Conservation (phyloP, 495 filamentous ascomycete species). For the Aspergillus mulundensis region DNA sequence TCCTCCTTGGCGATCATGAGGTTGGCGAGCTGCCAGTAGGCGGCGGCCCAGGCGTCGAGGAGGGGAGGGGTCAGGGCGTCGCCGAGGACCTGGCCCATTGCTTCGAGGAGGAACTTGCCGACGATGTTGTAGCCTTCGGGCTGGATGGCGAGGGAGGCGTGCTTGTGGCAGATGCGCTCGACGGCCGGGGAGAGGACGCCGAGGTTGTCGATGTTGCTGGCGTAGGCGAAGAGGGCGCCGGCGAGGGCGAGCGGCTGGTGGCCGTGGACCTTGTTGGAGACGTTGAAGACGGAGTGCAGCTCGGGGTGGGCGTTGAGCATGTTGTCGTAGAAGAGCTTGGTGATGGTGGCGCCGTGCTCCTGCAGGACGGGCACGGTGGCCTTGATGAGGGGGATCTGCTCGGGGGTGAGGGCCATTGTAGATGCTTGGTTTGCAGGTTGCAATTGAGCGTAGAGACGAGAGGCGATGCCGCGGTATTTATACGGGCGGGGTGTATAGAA, state of each 20-base stretch:
- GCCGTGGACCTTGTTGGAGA: constrained; percentile 59
- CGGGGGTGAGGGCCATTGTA: constrained; percentile 24
- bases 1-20: constrained; percentile 64
- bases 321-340: constrained; percentile 63
- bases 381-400: constrained; percentile 40
- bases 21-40: constrained; percentile 68
- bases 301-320: constrained; percentile 58
- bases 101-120: constrained; percentile 61
- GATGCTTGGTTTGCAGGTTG: not conserved
- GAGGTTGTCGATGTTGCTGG: constrained; percentile 67
- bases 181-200: constrained; percentile 56
- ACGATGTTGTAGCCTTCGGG: constrained; percentile 68
- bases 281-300: constrained; percentile 65
- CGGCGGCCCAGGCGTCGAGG: constrained; percentile 63
- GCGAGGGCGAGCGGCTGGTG: constrained; percentile 65
- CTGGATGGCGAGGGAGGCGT: constrained; percentile 65
- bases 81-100: constrained; percentile 64
- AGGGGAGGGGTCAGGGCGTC: constrained; percentile 63
- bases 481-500: not conserved
- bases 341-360: constrained; percentile 63
- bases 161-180: constrained; percentile 72
- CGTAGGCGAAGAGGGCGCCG: constrained; percentile 63
- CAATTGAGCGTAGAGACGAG: not conserved
- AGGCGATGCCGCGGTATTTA: not conserved
- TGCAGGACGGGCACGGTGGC: constrained; percentile 52